Percentiles rank a stretch among this genome's conserved stretches.
These are phyloP conservation scores for Ganoderma boninense DNA, from an alignment of 1,284 basidiomycete genomes.

Conservation along the genomic window DNA sequence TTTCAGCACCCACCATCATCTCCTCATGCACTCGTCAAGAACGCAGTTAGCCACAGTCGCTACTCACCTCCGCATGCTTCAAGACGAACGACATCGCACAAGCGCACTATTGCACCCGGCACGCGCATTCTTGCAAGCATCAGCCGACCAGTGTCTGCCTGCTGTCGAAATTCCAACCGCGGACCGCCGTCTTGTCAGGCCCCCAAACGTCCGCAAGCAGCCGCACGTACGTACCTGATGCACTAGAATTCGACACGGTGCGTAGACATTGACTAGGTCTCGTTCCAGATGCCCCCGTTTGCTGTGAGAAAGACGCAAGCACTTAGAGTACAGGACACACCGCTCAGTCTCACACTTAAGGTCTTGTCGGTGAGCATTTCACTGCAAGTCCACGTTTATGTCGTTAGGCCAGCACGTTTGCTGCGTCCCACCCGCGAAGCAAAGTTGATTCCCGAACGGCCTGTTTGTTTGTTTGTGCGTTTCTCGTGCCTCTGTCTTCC, in stretches of 20 bases:
- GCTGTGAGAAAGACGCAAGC: not conserved
- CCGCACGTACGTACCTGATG: conserved; percentile 4
- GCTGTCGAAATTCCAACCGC: not conserved
- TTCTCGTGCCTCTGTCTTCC: not conserved
- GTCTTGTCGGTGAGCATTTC: not conserved
- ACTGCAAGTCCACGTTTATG: not conserved
- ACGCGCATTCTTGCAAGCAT: not conserved
- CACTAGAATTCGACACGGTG: not conserved
- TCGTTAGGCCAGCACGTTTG: not conserved
- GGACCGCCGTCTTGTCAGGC: not conserved
- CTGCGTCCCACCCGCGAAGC: not conserved
- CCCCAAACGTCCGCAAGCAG: not conserved
- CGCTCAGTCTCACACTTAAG: not conserved
- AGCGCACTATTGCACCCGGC: not conserved
- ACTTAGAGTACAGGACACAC: not conserved
- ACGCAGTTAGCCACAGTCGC: not conserved
- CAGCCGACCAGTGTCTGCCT: not conserved
- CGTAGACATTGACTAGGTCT: not conserved
- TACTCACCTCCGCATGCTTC: not conserved
- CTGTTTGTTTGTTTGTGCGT: not conserved
- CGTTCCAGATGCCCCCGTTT: not conserved
- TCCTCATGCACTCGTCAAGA: not conserved
- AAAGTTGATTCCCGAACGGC: conserved; percentile 1
- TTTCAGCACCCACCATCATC: conserved; percentile 12
- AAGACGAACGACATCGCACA: not conserved